Base-by-base conservation (phyloP, 2,329 filamentous ascomycete species). In the Fusarium lyarnte region DNA sequence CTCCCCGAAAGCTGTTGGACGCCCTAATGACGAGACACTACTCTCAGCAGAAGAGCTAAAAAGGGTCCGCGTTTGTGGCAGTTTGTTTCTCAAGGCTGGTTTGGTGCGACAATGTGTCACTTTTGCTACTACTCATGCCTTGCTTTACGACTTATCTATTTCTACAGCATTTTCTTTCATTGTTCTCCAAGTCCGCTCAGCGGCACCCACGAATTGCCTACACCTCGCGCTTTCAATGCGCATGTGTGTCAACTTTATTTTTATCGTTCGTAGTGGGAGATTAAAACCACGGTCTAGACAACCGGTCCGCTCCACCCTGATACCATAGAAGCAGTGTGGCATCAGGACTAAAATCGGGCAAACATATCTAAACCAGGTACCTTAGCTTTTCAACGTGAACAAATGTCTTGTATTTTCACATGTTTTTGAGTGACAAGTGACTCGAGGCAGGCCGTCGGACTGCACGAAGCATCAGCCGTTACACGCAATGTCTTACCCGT, bases 261-360 rank as follows among this genome's bases (percentile, higher is more conserved):
- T 80, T 84, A 85, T 85, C 83, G 83, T 85, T 89, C 87, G 87
- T 49, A 80, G 87, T 90, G 88, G 88, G 86, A 90, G 87, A 90
- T 85, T 77, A 86, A 89, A 78, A 83, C 82, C 81, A 85, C 81
- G 88, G 88, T 87, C 88, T 90, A 90, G 88, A 90, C 88, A 90
- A 87, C 88, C 88, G 79, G 87, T 89, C 88, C 86, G 83, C 85
- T 90, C 88, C 88, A 90, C 88, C 88, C 88, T 88, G 88, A 83
- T 86, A 84, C 82, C 85, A 87, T 86, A 83, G 85, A 87, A 67
- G 73, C 65, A 74, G 84, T 89, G 86, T 87, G 87, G 82, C 82
- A 85, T 84, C 85, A 84, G 88, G 88, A 90, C 88, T 90, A 90
- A 86, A 86, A 85, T 84, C 85, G 87, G 88, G 87, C 87, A 87